Conservation (phyloP, 176 grass and related monocot species). For the Calamus simplicifolius region DNA sequence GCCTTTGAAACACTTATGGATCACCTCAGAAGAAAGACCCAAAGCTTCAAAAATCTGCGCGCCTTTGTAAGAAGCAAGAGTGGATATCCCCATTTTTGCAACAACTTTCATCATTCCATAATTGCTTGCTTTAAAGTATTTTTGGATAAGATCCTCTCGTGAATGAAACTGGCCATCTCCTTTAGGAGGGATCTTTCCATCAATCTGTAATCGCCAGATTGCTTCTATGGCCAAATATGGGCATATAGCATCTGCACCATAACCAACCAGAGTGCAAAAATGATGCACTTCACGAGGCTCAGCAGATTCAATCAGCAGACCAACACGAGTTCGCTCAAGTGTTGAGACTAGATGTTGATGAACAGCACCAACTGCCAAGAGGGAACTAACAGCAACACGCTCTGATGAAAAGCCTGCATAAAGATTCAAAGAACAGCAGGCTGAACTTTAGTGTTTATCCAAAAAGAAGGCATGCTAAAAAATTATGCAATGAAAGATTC, state of each 20-base stretch:
- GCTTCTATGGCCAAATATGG: constrained; percentile 85
- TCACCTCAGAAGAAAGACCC: constrained; percentile 79
- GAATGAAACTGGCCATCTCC: constrained; percentile 37
- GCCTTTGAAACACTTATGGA: constrained; percentile 80
- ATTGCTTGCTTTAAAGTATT: constrained; percentile 84
- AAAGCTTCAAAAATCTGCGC: constrained; percentile 99
- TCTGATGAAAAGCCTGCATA: constrained; percentile 68
- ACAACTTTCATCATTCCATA: constrained; percentile 99
- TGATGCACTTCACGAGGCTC: constrained; percentile 99
- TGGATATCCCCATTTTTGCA: constrained; percentile 99
- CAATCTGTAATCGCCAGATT: constrained; percentile 85
- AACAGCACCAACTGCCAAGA: constrained; percentile 92
- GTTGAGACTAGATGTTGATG: constrained; percentile 95
- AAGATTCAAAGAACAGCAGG: background rate
- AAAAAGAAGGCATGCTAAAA: no score
- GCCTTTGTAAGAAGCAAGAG: constrained; percentile 97
- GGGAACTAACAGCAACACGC: constrained; percentile 75
- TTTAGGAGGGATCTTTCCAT: constrained; percentile 78
- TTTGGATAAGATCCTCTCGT: constrained; percentile 56
- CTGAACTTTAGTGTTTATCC: no score
- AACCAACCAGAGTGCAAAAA: constrained; percentile 90
- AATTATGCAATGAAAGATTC: no score
- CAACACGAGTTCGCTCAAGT: constrained; percentile 78
- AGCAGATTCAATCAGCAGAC: constrained; percentile 78
- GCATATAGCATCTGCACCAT: constrained; percentile 93